A percentile compares a stretch with the other conserved stretches of the same genome.
Conservation (phyloP, 345 rosid genomes). For the Lepidium aucheri region DNA sequence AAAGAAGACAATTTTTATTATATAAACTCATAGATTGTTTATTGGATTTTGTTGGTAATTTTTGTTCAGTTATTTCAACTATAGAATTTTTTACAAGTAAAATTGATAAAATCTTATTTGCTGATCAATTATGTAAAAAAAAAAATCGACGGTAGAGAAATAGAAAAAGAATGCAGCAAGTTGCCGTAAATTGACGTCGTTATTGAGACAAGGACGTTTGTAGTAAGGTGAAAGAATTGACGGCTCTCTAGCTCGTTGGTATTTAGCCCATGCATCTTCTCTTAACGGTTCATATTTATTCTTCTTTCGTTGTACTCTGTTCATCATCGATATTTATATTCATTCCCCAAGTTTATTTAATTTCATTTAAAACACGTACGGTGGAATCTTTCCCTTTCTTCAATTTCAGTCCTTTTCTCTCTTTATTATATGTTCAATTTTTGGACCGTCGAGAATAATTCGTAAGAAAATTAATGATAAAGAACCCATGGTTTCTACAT, state of each 20-base stretch:
- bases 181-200: slow-evolving; percentile 15
- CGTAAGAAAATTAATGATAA: too few relatives aligned
- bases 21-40: too few relatives aligned
- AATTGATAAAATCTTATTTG: too few relatives aligned
- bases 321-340: not conserved
- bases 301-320: not conserved
- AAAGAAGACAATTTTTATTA: too few relatives aligned
- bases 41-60: too few relatives aligned
- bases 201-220: slow-evolving; percentile 8
- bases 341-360: slow-evolving; percentile 1
- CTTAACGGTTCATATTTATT: slow-evolving; percentile 18
- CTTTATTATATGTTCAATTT: not conserved
- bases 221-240: slow-evolving; percentile 11
- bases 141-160: slow-evolving; percentile 6
- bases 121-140: too few relatives aligned
- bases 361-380: slow-evolving; percentile 6
- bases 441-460: slow-evolving; percentile 4
- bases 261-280: not conserved
- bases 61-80: too few relatives aligned
- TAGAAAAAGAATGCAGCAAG: slow-evolving; percentile 11
- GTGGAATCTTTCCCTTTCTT: slow-evolving; percentile 11
- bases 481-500: not conserved
- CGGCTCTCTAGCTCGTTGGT: slow-evolving; percentile 25
- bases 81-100: too few relatives aligned
- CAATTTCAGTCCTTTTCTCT: not conserved